A percentile compares a stretch with the other conserved stretches of the same genome.
phyloP scores from a whole-genome alignment of 768 basidiomycete species.

The Phaeotremella skinneri region DNA sequence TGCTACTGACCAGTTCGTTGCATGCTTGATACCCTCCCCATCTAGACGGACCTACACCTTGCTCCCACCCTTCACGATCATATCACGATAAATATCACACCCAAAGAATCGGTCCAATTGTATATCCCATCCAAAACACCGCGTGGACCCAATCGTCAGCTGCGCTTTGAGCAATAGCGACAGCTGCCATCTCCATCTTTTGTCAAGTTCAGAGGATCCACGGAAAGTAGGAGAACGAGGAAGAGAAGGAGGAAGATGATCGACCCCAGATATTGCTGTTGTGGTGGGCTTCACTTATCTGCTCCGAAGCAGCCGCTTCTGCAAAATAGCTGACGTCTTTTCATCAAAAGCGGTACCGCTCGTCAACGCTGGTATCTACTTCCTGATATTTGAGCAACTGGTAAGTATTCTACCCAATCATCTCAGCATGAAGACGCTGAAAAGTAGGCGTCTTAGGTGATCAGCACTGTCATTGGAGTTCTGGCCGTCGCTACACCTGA shows the following conservation, averaged over 20 bases:
- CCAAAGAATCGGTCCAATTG: too few species aligned
- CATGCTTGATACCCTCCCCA: too few species aligned
- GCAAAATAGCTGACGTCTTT: constrained; percentile 9
- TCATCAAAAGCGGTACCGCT: constrained; percentile 67
- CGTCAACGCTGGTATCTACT: constrained; percentile 85
- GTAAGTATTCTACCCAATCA: constrained; percentile 37
- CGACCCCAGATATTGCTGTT: constrained; percentile 78
- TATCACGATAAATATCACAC: too few species aligned
- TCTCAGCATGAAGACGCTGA: neutral
- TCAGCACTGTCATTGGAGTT: constrained; percentile 42
- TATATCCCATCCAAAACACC: too few species aligned
- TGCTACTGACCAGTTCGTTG: too few species aligned
- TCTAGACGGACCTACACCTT: too few species aligned
- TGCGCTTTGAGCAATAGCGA: too few species aligned
- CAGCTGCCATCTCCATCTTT: too few species aligned
- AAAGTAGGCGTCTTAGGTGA: constrained; percentile 19
- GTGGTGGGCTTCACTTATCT: constrained; percentile 38
- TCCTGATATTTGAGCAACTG: constrained; percentile 73
- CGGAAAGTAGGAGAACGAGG: too few species aligned
- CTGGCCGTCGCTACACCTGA: constrained; percentile 40
- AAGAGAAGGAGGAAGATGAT: constrained; percentile 29
- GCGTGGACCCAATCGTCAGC: too few species aligned
- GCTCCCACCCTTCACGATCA: too few species aligned
- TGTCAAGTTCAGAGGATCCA: too few species aligned
- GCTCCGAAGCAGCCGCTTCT: neutral